phyloP scores from a whole-genome alignment of 2,329 filamentous ascomycete species.

The Fusarium falciforme region DNA sequence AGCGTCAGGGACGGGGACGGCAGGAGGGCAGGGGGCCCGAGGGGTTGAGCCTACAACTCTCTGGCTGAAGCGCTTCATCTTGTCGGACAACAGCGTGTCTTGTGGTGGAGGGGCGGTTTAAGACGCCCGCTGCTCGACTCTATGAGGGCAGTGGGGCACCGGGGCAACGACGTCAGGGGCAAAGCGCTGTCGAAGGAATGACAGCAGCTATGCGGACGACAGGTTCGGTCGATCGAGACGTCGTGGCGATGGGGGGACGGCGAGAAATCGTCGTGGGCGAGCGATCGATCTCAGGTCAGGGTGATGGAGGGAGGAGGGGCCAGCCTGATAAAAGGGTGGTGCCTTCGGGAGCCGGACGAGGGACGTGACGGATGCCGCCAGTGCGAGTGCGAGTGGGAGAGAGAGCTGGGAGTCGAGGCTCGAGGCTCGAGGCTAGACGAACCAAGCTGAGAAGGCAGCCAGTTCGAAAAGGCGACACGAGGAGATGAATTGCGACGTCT shows the following conservation, averaged over 20 bases:
- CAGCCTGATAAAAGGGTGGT: constrained; percentile 35
- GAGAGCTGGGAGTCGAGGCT: constrained; percentile 12
- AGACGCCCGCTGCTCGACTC: constrained; percentile 43
- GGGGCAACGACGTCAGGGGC: constrained; percentile 48
- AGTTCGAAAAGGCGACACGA: constrained; percentile 25
- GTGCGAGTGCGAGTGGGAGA: constrained; percentile 8
- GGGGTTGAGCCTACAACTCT: constrained; percentile 81
- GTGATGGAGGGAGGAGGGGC: constrained; percentile 32
- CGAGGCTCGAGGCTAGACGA: constrained; percentile 14
- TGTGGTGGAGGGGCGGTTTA: constrained; percentile 42
- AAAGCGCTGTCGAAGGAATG: constrained; percentile 35
- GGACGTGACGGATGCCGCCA: constrained; percentile 25
- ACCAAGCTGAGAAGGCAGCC: constrained; percentile 29
- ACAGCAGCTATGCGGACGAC: constrained; percentile 32
- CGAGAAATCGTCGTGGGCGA: constrained; percentile 26
- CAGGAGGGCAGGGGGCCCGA: not conserved
- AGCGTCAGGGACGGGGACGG: constrained; percentile 8
- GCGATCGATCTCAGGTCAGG: constrained; percentile 14
- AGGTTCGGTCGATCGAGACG: constrained; percentile 25
- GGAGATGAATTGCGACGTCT: constrained; percentile 31
- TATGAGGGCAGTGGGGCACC: constrained; percentile 45
- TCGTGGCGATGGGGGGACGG: constrained; percentile 28
- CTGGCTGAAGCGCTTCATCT: constrained; percentile 98
- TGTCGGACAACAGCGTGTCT: constrained; percentile 54
- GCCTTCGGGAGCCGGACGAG: constrained; percentile 34